A percentile compares a stretch with the other conserved stretches of the same genome.
Conservation (phyloP, 345 rosid genomes). For the Populus nigra region DNA sequence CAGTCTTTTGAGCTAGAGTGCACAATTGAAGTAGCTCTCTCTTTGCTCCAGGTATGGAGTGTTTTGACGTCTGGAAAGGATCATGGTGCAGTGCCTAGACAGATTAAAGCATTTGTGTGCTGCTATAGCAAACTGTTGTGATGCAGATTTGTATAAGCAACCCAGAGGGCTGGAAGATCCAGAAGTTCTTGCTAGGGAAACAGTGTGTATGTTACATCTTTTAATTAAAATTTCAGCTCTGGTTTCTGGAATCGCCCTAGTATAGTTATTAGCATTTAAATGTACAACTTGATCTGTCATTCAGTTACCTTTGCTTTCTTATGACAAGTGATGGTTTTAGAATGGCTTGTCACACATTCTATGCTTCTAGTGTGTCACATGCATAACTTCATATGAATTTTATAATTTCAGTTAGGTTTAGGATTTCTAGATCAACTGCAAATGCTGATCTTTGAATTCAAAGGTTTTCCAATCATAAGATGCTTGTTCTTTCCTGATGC, state of each 20-base stretch:
- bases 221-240: slow-evolving; percentile 15
- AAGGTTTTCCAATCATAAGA: background rate
- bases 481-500: slow-evolving; percentile 12
- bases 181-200: slow-evolving; percentile 22
- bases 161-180: slow-evolving; percentile 20
- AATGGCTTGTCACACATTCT: background rate
- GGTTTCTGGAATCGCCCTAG: background rate
- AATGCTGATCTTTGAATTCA: background rate
- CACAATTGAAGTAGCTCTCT: background rate
- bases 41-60: slow-evolving; percentile 25
- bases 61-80: slow-evolving; percentile 13
- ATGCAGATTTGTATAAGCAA: slow-evolving; percentile 22
- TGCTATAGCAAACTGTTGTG: slow-evolving; percentile 19
- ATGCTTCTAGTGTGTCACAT: background rate
- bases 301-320: background rate
- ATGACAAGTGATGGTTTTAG: background rate
- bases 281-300: background rate
- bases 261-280: background rate
- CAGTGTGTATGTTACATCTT: slow-evolving; percentile 22
- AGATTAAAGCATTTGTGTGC: slow-evolving; percentile 20
- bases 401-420: background rate
- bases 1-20: background rate
- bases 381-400: background rate
- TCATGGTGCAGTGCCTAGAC: slow-evolving; percentile 28
- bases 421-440: background rate